These are phyloP conservation scores for Alnus rubra DNA, from an alignment of 306 rosid genomes.

Conservation along the genomic window DNA sequence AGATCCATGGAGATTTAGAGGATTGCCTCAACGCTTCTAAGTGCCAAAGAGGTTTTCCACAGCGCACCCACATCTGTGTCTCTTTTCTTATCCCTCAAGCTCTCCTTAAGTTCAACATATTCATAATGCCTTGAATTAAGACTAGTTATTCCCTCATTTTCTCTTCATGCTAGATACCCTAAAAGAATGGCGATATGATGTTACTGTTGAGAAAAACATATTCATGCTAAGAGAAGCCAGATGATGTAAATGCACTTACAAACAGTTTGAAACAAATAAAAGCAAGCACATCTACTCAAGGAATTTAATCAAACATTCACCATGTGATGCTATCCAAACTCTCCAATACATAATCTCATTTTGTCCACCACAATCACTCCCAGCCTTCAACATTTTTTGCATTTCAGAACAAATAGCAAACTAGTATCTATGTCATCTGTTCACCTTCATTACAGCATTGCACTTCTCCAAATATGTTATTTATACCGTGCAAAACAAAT, in stretches of 20 bases:
- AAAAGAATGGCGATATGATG: constrained; percentile 2
- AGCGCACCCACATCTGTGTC: constrained; percentile 49
- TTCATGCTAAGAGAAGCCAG: background rate
- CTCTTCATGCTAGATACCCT: constrained; percentile 23
- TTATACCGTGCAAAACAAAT: background rate
- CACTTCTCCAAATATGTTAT: background rate
- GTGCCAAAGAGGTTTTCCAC: constrained; percentile 37
- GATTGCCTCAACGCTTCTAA: constrained; percentile 42
- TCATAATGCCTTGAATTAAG: constrained; percentile 13
- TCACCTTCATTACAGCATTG: background rate
- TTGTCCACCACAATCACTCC: background rate
- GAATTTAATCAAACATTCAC: constrained; percentile 2
- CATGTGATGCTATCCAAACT: background rate
- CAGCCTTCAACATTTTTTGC: background rate
- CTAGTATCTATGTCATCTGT: background rate
- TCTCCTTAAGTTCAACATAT: constrained; percentile 3
- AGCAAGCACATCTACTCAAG: background rate
- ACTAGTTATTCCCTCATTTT: constrained; percentile 20
- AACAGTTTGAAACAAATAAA: background rate
- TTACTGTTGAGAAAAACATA: background rate
- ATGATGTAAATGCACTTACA: background rate
- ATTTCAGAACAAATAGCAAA: background rate
- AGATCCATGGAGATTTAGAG: constrained; percentile 48
- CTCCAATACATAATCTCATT: background rate
- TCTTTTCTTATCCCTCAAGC: constrained; percentile 24